A percentile compares a stretch with the other conserved stretches of the same genome.
phyloP scores from a whole-genome alignment of 1,284 basidiomycete genomes.

The Puccinia coronata region DNA sequence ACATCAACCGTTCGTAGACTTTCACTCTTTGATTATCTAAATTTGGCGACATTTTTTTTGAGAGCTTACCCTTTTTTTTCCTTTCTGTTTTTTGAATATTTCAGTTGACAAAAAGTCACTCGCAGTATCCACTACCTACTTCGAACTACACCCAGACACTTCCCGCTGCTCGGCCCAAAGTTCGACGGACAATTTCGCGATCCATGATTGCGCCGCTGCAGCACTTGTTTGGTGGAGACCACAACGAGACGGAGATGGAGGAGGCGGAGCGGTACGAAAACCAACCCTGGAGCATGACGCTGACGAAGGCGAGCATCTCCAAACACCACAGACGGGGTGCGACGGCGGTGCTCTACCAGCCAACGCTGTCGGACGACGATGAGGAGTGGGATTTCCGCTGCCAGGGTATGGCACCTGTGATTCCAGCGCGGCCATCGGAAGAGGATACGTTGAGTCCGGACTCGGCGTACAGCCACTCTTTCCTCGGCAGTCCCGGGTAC shows the following conservation, averaged over 20 bases:
- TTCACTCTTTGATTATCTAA: no score
- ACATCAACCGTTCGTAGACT: not conserved
- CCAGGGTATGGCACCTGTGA: constrained; percentile 5
- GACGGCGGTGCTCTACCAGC: not conserved
- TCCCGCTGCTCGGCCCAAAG: not conserved
- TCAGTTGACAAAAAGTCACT: constrained; percentile 2
- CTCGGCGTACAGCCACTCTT: not conserved
- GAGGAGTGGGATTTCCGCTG: constrained; percentile 22
- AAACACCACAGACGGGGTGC: not conserved
- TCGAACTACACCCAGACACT: constrained; percentile 10
- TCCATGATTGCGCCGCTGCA: constrained; percentile 15
- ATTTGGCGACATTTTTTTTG: no score
- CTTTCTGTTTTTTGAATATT: not conserved
- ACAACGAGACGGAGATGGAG: not conserved
- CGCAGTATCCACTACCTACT: not conserved
- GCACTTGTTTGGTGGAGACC: constrained; percentile 3
- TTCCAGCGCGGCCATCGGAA: constrained; percentile 6
- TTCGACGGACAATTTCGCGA: not conserved
- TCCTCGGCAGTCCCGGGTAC: constrained; percentile 8
- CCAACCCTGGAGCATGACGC: not conserved
- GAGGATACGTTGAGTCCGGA: constrained; percentile 7
- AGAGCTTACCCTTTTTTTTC: not conserved
- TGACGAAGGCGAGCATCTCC: not conserved
- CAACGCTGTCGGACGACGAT: not conserved
- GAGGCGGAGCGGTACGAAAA: not conserved